Evolutionary conservation across 1,284 basidiomycete species (phyloP).

Genomic region (Tilletia indica): DNA sequence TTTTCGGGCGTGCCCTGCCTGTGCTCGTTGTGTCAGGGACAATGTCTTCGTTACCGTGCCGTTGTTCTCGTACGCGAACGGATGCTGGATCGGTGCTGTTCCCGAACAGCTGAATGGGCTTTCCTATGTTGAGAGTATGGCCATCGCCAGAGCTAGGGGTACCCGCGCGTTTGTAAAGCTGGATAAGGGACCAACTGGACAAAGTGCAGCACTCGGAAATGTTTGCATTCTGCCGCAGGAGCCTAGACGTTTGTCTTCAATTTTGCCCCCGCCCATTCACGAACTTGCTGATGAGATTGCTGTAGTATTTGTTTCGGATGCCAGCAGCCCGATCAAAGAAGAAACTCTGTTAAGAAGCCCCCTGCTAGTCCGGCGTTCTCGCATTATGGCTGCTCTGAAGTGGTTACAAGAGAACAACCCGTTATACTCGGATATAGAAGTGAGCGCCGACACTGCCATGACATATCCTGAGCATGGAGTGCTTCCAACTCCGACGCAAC

Average conservation of each 20-base stretch:
- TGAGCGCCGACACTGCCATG: not conserved
- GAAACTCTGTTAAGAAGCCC: not conserved
- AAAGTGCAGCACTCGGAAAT: not conserved
- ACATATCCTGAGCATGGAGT: not conserved
- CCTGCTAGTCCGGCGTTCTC: not conserved
- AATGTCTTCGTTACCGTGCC: not conserved
- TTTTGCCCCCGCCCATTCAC: not conserved
- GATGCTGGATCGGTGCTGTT: not conserved
- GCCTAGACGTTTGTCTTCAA: not conserved
- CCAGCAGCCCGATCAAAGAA: not conserved
- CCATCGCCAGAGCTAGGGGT: not conserved
- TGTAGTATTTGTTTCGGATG: not conserved
- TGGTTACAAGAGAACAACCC: not conserved
- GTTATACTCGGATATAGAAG: not conserved
- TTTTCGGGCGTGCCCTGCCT: not conserved
- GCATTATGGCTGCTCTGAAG: not conserved
- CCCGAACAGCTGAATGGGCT: not conserved
- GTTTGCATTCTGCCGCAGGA: slow-evolving; percentile 1
- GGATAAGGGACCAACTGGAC: not conserved
- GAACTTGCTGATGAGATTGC: not conserved
- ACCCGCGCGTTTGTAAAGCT: not conserved
- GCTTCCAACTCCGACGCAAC: not conserved
- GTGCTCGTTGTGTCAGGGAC: not conserved
- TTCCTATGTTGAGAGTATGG: not conserved
- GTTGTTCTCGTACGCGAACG: not conserved